phyloP scores from a whole-genome alignment of 305 asterid genomes.

The Solanum chacoense region DNA sequence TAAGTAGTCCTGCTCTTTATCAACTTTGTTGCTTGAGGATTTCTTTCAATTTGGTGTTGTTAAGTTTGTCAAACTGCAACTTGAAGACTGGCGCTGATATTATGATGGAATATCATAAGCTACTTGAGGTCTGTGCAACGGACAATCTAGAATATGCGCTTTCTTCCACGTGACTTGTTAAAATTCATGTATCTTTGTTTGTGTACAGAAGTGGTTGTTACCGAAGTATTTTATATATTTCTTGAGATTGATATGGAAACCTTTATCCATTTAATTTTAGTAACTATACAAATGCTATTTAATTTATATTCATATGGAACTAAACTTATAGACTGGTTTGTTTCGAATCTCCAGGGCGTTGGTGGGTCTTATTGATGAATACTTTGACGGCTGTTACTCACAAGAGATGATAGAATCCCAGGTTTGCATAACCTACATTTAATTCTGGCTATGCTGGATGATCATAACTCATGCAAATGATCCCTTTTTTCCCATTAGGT shows the following conservation, averaged over 20 bases:
- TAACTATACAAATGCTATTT: neutral
- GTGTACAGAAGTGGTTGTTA: neutral
- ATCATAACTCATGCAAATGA: conserved; percentile 6
- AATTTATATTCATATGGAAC: neutral
- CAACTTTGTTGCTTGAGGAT: neutral
- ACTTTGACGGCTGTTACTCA: conserved; percentile 79
- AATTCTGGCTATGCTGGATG: neutral
- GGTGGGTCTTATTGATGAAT: conserved; percentile 83
- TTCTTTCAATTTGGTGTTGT: neutral
- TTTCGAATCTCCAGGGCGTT: conserved; percentile 57
- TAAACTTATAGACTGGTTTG: conserved; percentile 11
- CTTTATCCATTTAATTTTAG: neutral
- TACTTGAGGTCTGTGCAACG: neutral
- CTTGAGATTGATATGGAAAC: neutral
- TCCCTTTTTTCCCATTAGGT: conserved; percentile 31
- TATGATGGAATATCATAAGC: neutral
- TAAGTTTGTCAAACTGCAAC: neutral
- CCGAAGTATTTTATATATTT: neutral
- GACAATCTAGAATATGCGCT: neutral
- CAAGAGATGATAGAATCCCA: conserved; percentile 91
- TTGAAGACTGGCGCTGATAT: neutral
- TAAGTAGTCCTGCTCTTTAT: neutral
- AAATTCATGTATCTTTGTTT: neutral
- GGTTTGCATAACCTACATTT: conserved; percentile 34
- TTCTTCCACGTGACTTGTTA: neutral